These are phyloP conservation scores for Emmonsiellopsis sp. DNA, from an alignment of 2,329 filamentous ascomycete species.

Conservation along the genomic window DNA sequence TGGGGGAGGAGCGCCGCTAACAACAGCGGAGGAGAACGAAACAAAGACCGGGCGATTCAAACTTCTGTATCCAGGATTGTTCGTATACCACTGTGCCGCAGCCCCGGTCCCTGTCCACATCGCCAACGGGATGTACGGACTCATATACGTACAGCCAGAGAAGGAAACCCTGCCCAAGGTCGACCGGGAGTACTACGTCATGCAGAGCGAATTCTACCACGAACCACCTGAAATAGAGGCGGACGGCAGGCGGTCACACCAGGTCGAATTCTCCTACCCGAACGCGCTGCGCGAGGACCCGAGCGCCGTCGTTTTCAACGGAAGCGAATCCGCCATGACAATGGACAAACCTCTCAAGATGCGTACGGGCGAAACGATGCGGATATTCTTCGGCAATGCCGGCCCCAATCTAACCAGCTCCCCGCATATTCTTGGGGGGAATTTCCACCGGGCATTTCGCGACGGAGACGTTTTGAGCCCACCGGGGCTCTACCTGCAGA, in stretches of 20 bases:
- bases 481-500: constrained; percentile 19
- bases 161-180: constrained; percentile 21
- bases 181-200: constrained; percentile 28
- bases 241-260: constrained; percentile 19
- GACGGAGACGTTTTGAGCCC: constrained; percentile 25
- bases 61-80: constrained; percentile 23
- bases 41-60: constrained; percentile 24
- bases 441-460: constrained; percentile 22
- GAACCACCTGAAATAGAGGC: constrained; percentile 26
- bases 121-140: constrained; percentile 30
- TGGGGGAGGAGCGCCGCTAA: constrained; percentile 25
- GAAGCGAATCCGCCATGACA: constrained; percentile 24
- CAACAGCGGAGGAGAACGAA: constrained; percentile 24
- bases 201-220: constrained; percentile 32
- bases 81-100: constrained; percentile 27
- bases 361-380: constrained; percentile 20
- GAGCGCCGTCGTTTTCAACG: constrained; percentile 25
- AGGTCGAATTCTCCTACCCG: constrained; percentile 28
- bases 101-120: constrained; percentile 30
- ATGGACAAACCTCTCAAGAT: constrained; percentile 23
- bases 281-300: constrained; percentile 25
- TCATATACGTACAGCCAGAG: constrained; percentile 28
- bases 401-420: constrained; percentile 27
- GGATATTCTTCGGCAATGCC: constrained; percentile 29
- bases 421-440: constrained; percentile 24